phyloP scores from a whole-genome alignment of 2,329 filamentous ascomycete species.

The Colletotrichum endophyticum region DNA sequence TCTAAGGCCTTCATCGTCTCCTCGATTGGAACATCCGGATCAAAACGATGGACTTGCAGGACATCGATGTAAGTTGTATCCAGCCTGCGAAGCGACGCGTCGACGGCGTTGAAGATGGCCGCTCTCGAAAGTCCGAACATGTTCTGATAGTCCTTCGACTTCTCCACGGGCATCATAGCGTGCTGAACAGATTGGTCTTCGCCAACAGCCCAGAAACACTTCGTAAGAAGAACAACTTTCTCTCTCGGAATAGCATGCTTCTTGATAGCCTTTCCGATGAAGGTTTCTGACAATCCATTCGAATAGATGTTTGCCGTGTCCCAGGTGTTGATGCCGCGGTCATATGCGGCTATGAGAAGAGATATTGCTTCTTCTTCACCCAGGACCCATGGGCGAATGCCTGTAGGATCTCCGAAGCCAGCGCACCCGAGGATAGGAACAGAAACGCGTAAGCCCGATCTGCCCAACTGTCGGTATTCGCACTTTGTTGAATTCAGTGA shows the following conservation, averaged over 20 bases:
- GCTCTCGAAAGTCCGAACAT: not conserved
- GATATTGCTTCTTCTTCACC: constrained; percentile 57
- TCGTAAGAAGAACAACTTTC: constrained; percentile 63
- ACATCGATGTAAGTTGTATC: not conserved
- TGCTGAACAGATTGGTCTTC: constrained; percentile 34
- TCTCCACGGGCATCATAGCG: not conserved
- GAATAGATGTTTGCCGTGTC: constrained; percentile 61
- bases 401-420: constrained; percentile 56
- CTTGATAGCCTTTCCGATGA: constrained; percentile 64
- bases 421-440: constrained; percentile 69
- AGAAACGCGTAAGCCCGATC: constrained; percentile 65
- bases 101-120: not conserved
- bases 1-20: not conserved
- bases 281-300: constrained; percentile 58
- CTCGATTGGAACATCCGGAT: not conserved
- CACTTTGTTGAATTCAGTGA: constrained; percentile 33
- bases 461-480: constrained; percentile 59
- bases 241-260: constrained; percentile 61
- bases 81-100: not conserved
- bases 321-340: constrained; percentile 67
- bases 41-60: not conserved
- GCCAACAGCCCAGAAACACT: constrained; percentile 55
- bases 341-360: constrained; percentile 67
- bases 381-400: constrained; percentile 52
- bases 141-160: not conserved